Conservation (phyloP, 768 basidiomycete genomes). For the Xerocomellus chrysenteron region DNA sequence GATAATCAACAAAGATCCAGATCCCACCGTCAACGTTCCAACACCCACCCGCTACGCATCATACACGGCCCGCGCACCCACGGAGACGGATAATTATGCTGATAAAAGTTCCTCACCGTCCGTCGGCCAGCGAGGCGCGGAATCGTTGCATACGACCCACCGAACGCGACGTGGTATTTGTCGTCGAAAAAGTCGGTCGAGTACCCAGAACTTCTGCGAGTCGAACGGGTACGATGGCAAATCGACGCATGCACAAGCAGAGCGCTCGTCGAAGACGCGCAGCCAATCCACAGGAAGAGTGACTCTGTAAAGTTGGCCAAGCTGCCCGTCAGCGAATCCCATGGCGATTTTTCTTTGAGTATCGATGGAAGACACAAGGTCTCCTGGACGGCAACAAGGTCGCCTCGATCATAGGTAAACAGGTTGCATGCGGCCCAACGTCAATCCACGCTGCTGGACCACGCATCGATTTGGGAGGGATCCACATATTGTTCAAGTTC, state of each 20-base stretch:
- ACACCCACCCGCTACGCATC: constrained; percentile 37
- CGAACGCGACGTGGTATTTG: constrained; percentile 82
- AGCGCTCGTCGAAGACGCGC: constrained; percentile 48
- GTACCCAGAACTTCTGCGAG: constrained; percentile 62
- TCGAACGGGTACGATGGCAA: constrained; percentile 67
- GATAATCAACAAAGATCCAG: background rate
- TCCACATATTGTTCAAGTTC: constrained; percentile 34
- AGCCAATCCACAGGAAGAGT: constrained; percentile 51
- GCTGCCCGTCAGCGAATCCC: constrained; percentile 44
- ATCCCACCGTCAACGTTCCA: constrained; percentile 28
- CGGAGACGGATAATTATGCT: constrained; percentile 81
- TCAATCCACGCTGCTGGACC: too few species aligned
- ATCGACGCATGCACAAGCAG: constrained; percentile 42
- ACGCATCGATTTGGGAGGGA: constrained; percentile 38
- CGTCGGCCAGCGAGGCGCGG: constrained; percentile 70
- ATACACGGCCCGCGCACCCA: constrained; percentile 66
- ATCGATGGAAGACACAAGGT: constrained; percentile 50
- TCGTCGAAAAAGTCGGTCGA: constrained; percentile 87
- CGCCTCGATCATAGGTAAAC: constrained; percentile 54
- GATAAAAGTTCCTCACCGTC: constrained; percentile 84
- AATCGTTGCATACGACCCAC: constrained; percentile 84
- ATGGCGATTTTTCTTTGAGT: constrained; percentile 42
- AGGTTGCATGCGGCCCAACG: constrained; percentile 60
- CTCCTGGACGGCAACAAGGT: constrained; percentile 26
- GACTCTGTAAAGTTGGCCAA: constrained; percentile 51